Base-by-base conservation (phyloP, 805 yeast genomes). In the Blastobotrys parvus region DNA sequence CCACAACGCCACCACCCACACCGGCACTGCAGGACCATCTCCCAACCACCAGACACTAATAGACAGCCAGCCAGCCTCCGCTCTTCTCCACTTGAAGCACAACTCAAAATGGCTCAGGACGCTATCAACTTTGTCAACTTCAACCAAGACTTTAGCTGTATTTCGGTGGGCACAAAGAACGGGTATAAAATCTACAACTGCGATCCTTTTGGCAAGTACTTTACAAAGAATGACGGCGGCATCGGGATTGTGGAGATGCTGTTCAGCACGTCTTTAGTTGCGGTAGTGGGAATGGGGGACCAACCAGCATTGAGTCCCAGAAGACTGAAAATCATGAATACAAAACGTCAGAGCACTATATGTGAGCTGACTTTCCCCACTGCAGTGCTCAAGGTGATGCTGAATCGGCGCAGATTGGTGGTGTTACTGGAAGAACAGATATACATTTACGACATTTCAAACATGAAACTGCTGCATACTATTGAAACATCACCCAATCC, bases 321-420 rank as follows among this genome's bases (percentile, higher is more conserved):
- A 47, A 77, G 88, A 50, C 71, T 90, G 46, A 79, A 80, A 56
- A 79, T 90, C 42, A 69, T 89, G 45, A 92, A 92, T 64, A 85
- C 95, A 1, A 86, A 85, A 59, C 72, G 89, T 42, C 74, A 75
- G 46, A 64, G 80, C 1, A 70, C 75, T 2, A 87, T 90, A 16
- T 90, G 97, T 63, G 97, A 90, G 57, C 67, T 90, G 52, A 77
- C 90, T 0, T 92, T 88, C 61, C 90, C 95, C 1, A 76, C 86
- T 3, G 67, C 78, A 5, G 80, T 90, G 2, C 65, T 82, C 21
- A 77, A 76, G 40, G 81, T 90, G 27, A 77, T 77, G 52, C 72
- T 90, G 64, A 92, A 90, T 62, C 72, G 97, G 35, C 82, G 83
- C 53, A 67, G 97, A 36, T 70, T 90, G 50, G 72, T 86, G 25